Conservation (phyloP, 441 rosid species). For the Populus hybrid region DNA sequence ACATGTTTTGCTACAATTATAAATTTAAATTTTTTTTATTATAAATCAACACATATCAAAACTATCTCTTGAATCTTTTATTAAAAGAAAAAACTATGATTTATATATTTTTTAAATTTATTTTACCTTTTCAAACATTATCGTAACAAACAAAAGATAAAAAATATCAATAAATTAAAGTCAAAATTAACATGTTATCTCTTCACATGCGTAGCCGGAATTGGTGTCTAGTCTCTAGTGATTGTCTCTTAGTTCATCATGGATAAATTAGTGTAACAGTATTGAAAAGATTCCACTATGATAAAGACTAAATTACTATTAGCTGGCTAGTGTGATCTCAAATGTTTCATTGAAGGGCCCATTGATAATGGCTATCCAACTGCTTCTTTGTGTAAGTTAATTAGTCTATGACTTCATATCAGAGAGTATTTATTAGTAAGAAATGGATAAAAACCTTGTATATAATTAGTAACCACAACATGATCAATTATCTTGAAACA, state of each 20-base stretch:
- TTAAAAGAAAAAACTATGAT: too few species aligned
- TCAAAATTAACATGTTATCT: not conserved
- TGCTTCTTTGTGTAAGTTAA: slow-evolving; percentile 17
- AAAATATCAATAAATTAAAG: not conserved
- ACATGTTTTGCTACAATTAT: too few species aligned
- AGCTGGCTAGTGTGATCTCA: slow-evolving; percentile 5
- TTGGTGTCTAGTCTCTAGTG: not conserved
- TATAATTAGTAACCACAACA: slow-evolving; percentile 7
- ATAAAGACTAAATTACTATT: not conserved
- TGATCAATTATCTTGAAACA: not conserved
- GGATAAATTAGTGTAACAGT: not conserved
- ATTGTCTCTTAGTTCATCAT: slow-evolving; percentile 5
- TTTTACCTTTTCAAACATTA: too few species aligned
- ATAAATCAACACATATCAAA: too few species aligned
- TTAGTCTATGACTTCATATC: slow-evolving; percentile 17
- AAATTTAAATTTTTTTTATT: too few species aligned
- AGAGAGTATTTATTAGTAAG: not conserved
- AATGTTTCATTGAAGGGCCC: slow-evolving; percentile 15
- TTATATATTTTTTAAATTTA: too few species aligned
- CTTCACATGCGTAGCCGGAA: slow-evolving; percentile 7
- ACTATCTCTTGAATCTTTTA: too few species aligned
- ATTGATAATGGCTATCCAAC: slow-evolving; percentile 12
- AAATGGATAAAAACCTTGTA: not conserved
- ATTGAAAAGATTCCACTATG: slow-evolving; percentile 12
- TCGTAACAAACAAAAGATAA: not conserved